Conservation (phyloP, 2,329 filamentous ascomycete species). For the Cercospora citrullina region DNA sequence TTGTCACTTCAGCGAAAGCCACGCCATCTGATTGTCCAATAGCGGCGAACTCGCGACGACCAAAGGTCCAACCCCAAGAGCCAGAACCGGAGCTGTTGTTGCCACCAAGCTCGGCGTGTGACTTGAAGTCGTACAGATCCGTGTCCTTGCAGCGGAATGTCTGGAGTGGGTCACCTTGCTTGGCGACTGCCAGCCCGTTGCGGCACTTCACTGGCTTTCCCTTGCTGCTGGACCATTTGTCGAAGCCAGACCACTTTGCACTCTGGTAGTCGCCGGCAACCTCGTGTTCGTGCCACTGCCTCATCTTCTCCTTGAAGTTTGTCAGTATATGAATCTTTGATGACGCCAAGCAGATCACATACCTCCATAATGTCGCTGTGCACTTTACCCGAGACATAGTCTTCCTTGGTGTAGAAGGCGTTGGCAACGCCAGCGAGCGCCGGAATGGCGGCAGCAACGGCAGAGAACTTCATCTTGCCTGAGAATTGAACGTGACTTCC, state of each 20-base stretch:
- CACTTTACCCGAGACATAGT: constrained; percentile 26
- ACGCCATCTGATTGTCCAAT: constrained; percentile 58
- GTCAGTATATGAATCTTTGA: background rate
- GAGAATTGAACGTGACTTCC: background rate
- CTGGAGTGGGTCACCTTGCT: constrained; percentile 50
- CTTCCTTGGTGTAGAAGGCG: constrained; percentile 21
- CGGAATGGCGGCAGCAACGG: constrained; percentile 18
- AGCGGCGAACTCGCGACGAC: constrained; percentile 57
- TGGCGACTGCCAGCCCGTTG: constrained; percentile 48
- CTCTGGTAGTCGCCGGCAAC: constrained; percentile 30
- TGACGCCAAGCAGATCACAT: constrained; percentile 15
- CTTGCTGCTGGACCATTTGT: constrained; percentile 22
- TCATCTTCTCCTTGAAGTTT: constrained; percentile 6
- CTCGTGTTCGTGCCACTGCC: constrained; percentile 30
- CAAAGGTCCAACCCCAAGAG: constrained; percentile 57
- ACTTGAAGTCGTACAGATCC: constrained; percentile 53
- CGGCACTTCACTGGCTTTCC: constrained; percentile 38
- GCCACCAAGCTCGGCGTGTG: constrained; percentile 56
- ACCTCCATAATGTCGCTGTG: constrained; percentile 23
- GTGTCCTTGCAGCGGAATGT: constrained; percentile 43
- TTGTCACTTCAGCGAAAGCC: constrained; percentile 56
- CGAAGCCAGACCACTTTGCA: constrained; percentile 12
- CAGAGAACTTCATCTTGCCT: constrained; percentile 26
- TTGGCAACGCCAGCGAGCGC: constrained; percentile 25
- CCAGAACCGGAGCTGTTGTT: constrained; percentile 46